Evolutionary conservation across 768 basidiomycete genomes (phyloP).

Genomic region (Psilocybe azurescens): DNA sequence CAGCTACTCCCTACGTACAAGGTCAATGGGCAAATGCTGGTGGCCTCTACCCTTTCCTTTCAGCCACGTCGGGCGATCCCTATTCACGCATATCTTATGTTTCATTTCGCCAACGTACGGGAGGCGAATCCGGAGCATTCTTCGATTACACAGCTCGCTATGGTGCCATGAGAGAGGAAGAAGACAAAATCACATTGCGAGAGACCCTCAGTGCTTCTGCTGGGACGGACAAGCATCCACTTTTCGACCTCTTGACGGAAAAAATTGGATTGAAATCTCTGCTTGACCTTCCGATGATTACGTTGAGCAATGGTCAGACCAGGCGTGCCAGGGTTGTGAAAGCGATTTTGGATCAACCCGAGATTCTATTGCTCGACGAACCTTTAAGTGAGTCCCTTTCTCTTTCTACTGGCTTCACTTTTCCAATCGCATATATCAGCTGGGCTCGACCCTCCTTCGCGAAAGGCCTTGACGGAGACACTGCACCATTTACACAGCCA

Average conservation of each 20-base stretch:
- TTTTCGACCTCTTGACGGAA: conserved; percentile 59
- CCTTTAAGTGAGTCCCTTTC: conserved; percentile 70
- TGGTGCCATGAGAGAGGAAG: conserved; percentile 86
- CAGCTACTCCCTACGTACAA: conserved; percentile 56
- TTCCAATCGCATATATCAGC: conserved; percentile 46
- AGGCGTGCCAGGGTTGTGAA: conserved; percentile 83
- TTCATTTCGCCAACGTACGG: conserved; percentile 65
- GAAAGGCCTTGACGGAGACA: conserved; percentile 59
- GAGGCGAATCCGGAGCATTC: conserved; percentile 71
- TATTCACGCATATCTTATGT: conserved; percentile 59
- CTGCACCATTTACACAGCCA: conserved; percentile 57
- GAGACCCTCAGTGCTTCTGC: conserved; percentile 19
- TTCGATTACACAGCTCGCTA: conserved; percentile 95
- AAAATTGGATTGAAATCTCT: conserved; percentile 63
- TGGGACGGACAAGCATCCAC: conserved; percentile 6
- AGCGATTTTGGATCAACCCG: conserved; percentile 72
- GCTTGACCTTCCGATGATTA: conserved; percentile 84
- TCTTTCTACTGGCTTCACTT: not conserved
- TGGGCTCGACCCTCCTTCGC: conserved; percentile 71
- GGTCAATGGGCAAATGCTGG: conserved; percentile 32
- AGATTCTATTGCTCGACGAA: conserved; percentile 88
- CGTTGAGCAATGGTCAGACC: conserved; percentile 92
- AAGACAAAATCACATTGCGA: conserved; percentile 47
- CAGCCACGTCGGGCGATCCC: conserved; percentile 46
- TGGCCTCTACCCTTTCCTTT: conserved; percentile 82